Conservation (phyloP, 352 stramenopile genomes). For the Phytophthora hybrid region DNA sequence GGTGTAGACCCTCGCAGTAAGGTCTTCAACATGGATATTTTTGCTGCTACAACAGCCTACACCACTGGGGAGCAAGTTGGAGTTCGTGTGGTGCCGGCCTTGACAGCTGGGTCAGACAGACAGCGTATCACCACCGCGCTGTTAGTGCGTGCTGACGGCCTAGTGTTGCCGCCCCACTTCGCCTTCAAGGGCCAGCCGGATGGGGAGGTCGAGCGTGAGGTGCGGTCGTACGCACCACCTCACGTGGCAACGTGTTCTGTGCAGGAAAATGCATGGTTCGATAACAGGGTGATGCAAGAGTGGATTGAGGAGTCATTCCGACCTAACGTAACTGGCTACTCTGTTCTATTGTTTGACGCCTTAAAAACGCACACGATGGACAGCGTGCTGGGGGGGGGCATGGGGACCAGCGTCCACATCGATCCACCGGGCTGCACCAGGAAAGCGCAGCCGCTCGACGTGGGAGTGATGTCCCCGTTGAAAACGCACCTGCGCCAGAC, state of each 20-base stretch:
- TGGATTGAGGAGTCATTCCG: not conserved
- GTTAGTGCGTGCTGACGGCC: not conserved
- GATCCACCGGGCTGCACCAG: not conserved
- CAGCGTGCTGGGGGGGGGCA: not conserved
- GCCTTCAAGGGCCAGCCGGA: not conserved
- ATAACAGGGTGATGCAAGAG: not conserved
- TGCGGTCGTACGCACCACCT: not conserved
- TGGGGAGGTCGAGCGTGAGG: not conserved
- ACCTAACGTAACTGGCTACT: not conserved
- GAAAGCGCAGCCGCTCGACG: not conserved
- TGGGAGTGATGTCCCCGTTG: not conserved
- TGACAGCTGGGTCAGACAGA: not conserved
- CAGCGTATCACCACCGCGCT: not conserved
- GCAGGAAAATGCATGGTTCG: not conserved
- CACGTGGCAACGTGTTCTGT: not conserved
- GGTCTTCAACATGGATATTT: not conserved
- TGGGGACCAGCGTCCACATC: not conserved
- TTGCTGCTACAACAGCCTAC: not conserved
- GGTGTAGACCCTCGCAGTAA: not conserved
- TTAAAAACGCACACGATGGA: not conserved
- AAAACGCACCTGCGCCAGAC: not conserved
- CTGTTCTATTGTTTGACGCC: not conserved
- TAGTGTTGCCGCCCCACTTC: not conserved
- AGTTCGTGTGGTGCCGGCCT: not conserved
- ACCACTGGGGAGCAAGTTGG: not conserved